Percentiles rank a stretch among this genome's conserved stretches.
Evolutionary conservation across 192 early-diverging fungal genomes (phyloP).

Genomic region (Podochytrium sp.): DNA sequence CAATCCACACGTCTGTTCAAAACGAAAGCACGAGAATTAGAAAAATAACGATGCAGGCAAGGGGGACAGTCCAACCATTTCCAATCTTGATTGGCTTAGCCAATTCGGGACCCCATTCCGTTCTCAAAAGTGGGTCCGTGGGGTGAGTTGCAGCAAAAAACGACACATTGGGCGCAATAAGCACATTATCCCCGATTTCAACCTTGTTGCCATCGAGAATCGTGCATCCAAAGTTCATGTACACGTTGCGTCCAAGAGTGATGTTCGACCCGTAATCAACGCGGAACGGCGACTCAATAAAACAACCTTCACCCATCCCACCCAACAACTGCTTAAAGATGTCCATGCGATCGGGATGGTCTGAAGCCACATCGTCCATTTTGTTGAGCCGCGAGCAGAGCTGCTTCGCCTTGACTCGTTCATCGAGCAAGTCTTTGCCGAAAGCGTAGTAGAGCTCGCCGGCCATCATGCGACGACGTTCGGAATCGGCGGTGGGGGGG

Average conservation of each 20-base stretch:
- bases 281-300: constrained; percentile 71
- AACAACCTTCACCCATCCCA: constrained; percentile 51
- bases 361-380: constrained; percentile 37
- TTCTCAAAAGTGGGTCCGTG: constrained; percentile 55
- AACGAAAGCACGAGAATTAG: no score
- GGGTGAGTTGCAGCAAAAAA: constrained; percentile 72
- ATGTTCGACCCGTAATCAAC: constrained; percentile 85
- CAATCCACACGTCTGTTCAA: constrained; percentile 93
- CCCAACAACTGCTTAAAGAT: constrained; percentile 61
- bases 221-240: constrained; percentile 47
- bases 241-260: constrained; percentile 71
- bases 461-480: constrained; percentile 51
- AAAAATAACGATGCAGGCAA: no score
- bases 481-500: background rate
- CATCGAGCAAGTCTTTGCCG: constrained; percentile 55
- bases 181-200: constrained; percentile 75
- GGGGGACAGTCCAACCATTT: no score
- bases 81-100: constrained; percentile 67
- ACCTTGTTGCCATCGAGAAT: constrained; percentile 79
- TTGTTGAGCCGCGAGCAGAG: constrained; percentile 41
- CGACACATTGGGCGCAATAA: constrained; percentile 77
- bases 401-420: constrained; percentile 33
- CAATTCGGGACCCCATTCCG: constrained; percentile 37
- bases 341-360: constrained; percentile 20
- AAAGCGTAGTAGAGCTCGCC: constrained; percentile 61